Conservation (phyloP, 1,284 basidiomycete genomes). For the Fomitopsis schrenkii region DNA sequence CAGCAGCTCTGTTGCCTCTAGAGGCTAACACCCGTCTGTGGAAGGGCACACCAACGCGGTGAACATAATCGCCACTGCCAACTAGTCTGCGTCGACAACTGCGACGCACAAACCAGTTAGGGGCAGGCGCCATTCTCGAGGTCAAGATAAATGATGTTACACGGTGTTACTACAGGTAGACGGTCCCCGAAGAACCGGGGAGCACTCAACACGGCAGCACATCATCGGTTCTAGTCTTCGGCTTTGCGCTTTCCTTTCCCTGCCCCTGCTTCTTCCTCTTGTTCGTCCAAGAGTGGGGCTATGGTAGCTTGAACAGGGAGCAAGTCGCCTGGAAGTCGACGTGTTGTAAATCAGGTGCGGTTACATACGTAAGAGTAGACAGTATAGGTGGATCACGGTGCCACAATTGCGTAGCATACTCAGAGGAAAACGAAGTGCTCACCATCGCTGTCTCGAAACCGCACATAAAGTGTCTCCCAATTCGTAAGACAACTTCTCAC, state of each 20-base stretch:
- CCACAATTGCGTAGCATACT: background rate
- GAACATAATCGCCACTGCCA: background rate
- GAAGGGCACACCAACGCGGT: constrained; percentile 20
- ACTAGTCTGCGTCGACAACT: background rate
- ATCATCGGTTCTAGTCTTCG: background rate
- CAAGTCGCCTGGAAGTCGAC: constrained; percentile 31
- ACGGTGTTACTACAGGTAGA: background rate
- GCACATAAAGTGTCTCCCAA: constrained; percentile 65
- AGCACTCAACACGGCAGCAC: background rate
- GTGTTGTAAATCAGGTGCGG: background rate
- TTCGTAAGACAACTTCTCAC: constrained; percentile 49
- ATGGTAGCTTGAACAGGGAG: constrained; percentile 39
- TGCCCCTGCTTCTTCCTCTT: constrained; percentile 34
- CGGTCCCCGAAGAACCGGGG: background rate
- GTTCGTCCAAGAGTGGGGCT: constrained; percentile 37
- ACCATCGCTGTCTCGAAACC: constrained; percentile 59
- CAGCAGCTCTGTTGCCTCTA: constrained; percentile 81
- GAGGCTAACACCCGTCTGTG: constrained; percentile 36
- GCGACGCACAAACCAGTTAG: background rate
- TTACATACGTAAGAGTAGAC: background rate
- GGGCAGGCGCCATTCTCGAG: background rate
- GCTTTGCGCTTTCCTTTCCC: constrained; percentile 48
- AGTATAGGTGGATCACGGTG: background rate
- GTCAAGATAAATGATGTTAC: background rate
- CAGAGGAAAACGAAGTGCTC: constrained; percentile 18